Base-by-base conservation (phyloP, 768 basidiomycete genomes). In the Suillus spraguei region DNA sequence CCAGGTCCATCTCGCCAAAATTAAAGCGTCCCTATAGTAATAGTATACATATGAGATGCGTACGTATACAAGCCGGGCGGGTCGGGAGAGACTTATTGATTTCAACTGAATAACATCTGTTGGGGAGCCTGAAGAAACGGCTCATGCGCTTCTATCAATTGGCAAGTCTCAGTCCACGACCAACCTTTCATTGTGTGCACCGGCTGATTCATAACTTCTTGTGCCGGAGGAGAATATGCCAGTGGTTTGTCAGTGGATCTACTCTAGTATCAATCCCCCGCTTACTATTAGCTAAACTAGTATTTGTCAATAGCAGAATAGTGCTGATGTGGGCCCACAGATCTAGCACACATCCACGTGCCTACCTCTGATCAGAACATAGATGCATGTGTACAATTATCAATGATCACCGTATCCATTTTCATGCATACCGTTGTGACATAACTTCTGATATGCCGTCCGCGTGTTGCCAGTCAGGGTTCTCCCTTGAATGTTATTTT, bases 71-170 rank as follows among this genome's bases (percentile, higher is more conserved):
- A n/a, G n/a, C n/a, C n/a, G n/a, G n/a, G n/a, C n/a, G n/a, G n/a
- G n/a, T n/a, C n/a, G n/a, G n/a, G n/a, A n/a, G 78, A 83, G 44
- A 98, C 72, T 62, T 62, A 98, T 88, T n/a, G 85, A 88, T 22
- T 91, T 70, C 60, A 98, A 79, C 67, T 89, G 83, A 63, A 94
- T 73, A 5, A 78, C 66, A 64, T 89, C 82, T 0, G 65, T 63
- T 3, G 73, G 55, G 8, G 54, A 17, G 38, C 89, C 88, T 91
- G 74, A 61, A 46, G 47, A 39, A 38, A 17, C 38, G 61, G 7
- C 20, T 14, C 36, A 38, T 28, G 22, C 52, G 32, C 59, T 56
- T 46, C 22, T 53, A 36, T 65, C 64, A 71, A 62, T n/a, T n/a
- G n/a, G 65, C 36, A 44, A 10, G 32, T 78, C 88, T 41, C 66